A percentile compares a stretch with the other conserved stretches of the same genome.
These are phyloP conservation scores for Citrus unshiu DNA, from an alignment of 345 rosid genomes.

Conservation along the genomic window DNA sequence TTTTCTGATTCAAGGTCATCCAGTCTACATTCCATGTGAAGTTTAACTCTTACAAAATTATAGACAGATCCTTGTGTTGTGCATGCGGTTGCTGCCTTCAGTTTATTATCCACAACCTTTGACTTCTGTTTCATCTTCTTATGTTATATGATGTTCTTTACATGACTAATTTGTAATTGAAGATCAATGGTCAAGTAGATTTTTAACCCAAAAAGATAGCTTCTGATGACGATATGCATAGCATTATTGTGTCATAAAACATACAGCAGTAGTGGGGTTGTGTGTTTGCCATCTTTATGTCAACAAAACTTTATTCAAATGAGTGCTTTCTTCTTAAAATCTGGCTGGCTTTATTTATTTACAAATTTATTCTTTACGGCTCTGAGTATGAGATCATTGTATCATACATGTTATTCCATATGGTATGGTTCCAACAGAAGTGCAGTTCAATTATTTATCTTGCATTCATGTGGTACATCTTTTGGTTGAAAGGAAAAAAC, in stretches of 20 bases:
- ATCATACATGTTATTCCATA: neutral
- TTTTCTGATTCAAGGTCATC: conserved; percentile 1
- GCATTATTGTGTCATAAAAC: conserved; percentile 30
- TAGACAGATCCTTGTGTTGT: conserved; percentile 2
- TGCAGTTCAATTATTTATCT: neutral
- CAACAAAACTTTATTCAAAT: conserved; percentile 13
- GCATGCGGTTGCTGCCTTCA: neutral
- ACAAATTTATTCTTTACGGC: neutral
- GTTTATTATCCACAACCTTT: neutral
- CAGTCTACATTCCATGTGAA: conserved; percentile 2
- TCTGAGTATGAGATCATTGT: neutral
- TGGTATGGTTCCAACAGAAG: neutral
- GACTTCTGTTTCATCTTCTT: neutral
- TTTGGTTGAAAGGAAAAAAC: neutral
- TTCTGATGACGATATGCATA: neutral
- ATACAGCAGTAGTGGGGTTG: conserved; percentile 32
- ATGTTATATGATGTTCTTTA: neutral
- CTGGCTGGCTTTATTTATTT: neutral
- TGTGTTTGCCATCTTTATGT: conserved; percentile 18
- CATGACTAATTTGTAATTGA: conserved; percentile 5
- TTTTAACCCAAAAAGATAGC: conserved; percentile 6
- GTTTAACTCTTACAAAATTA: neutral
- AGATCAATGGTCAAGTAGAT: conserved; percentile 6
- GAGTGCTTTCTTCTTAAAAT: conserved; percentile 16
- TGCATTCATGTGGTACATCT: neutral